Percentiles rank a stretch among this genome's conserved stretches.
Conservation (phyloP, 805 yeast genomes). For the Pichia gijzeniarum region DNA sequence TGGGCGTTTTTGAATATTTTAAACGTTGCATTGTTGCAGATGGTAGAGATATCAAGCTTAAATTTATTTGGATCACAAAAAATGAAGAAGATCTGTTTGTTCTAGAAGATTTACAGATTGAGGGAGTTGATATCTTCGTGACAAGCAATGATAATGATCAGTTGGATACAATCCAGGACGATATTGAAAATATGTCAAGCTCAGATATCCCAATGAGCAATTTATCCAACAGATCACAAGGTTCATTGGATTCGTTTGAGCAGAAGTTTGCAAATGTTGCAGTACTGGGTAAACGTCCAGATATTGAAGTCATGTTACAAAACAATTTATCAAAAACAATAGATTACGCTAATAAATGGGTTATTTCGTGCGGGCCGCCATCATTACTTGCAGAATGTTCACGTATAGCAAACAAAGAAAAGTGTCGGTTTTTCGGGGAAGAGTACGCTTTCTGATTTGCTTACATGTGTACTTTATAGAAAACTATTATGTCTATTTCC, state of each 20-base stretch:
- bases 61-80: constrained; percentile 50
- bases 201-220: constrained; percentile 19
- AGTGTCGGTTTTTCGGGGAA: constrained; percentile 39
- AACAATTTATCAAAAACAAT: constrained; percentile 24
- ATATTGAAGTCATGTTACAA: constrained; percentile 30
- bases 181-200: constrained; percentile 25
- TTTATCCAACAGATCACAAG: constrained; percentile 7
- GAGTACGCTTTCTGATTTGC: constrained; percentile 31
- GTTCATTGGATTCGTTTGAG: constrained; percentile 5
- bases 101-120: constrained; percentile 33
- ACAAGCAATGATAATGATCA: constrained; percentile 22
- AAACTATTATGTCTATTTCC: no score
- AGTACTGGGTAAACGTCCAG: constrained; percentile 37
- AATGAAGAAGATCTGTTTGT: constrained; percentile 42
- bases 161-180: constrained; percentile 1
- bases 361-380: constrained; percentile 54
- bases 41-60: constrained; percentile 28
- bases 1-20: constrained; percentile 44
- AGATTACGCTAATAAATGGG: constrained; percentile 40
- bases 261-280: constrained; percentile 15
- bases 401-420: constrained; percentile 31
- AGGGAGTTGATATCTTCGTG: constrained; percentile 34
- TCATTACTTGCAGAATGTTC: constrained; percentile 36
- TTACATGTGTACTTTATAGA: not conserved
- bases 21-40: constrained; percentile 19